phyloP scores from a whole-genome alignment of 352 stramenopile species.

The Phytophthora aleatoria region DNA sequence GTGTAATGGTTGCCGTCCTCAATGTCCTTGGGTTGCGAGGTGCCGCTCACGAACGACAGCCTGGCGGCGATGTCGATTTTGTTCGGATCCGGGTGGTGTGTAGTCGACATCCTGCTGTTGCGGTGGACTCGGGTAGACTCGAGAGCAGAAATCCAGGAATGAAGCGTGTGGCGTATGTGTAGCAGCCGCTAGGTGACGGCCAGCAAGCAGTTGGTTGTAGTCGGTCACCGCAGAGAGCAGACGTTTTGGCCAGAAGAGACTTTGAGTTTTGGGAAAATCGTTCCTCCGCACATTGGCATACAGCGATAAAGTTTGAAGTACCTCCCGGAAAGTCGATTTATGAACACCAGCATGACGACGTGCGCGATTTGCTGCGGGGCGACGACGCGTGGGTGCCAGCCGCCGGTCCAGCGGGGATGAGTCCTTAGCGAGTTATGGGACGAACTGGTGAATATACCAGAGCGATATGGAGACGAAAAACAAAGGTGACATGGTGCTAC shows the following conservation, averaged over 20 bases:
- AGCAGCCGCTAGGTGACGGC: conserved; percentile 2
- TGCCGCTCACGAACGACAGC: conserved; percentile 44
- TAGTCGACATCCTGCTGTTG: background rate
- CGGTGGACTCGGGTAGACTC: background rate
- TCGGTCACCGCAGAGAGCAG: conserved; percentile 4
- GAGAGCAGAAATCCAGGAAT: conserved; percentile 8
- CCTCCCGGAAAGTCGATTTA: conserved; percentile 8
- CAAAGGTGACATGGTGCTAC: background rate
- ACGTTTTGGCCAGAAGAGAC: conserved; percentile 13
- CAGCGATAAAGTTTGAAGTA: conserved; percentile 11
- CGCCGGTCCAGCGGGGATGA: background rate
- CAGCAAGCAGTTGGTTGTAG: conserved; percentile 2
- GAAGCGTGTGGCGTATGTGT: background rate
- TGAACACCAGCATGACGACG: conserved; percentile 2
- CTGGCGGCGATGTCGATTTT: conserved; percentile 26
- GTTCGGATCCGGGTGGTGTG: background rate
- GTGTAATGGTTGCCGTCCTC: conserved; percentile 31
- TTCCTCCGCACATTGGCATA: background rate
- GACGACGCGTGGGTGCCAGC: conserved; percentile 1
- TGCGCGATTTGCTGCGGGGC: conserved; percentile 11
- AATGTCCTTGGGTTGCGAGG: conserved; percentile 21
- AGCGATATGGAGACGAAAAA: conserved; percentile 1
- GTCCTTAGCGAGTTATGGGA: background rate
- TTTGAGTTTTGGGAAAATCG: conserved; percentile 1
- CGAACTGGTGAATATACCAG: conserved; percentile 1